Conservation (phyloP, 2,329 filamentous ascomycete genomes). For the Chaetoscypha palmicola region DNA sequence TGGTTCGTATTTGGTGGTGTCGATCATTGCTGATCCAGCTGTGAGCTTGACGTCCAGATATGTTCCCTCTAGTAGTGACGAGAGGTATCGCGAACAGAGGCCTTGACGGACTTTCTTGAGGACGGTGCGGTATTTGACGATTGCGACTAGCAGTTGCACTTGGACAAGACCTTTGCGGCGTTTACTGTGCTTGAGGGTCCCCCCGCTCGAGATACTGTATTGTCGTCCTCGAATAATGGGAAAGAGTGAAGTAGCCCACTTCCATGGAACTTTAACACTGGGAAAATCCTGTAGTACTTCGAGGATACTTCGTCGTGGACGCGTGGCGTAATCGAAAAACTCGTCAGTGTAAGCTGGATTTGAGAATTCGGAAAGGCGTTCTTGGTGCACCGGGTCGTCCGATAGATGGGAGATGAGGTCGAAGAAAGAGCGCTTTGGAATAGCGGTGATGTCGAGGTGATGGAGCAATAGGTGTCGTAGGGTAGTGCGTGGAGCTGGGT, state of each 20-base stretch:
- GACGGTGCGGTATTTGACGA: slow-evolving; percentile 87
- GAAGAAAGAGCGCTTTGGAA: slow-evolving; percentile 84
- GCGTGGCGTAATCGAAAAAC: slow-evolving; percentile 90
- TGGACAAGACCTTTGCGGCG: slow-evolving; percentile 32
- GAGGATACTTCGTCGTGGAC: slow-evolving; percentile 81
- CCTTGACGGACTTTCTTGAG: slow-evolving; percentile 78
- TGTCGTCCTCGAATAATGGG: slow-evolving; percentile 81
- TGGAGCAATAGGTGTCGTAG: slow-evolving; percentile 71
- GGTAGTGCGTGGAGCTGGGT: slow-evolving; percentile 35
- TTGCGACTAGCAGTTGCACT: slow-evolving; percentile 72
- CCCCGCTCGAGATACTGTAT: slow-evolving; percentile 84
- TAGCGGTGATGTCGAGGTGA: slow-evolving; percentile 82
- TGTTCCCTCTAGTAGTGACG: slow-evolving; percentile 50
- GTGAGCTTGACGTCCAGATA: not conserved
- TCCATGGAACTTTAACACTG: slow-evolving; percentile 72
- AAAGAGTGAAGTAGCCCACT: slow-evolving; percentile 64
- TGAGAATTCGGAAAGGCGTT: slow-evolving; percentile 77
- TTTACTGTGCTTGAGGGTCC: slow-evolving; percentile 29
- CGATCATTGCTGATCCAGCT: not conserved
- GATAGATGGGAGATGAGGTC: slow-evolving; percentile 71
- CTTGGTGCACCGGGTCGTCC: slow-evolving; percentile 62
- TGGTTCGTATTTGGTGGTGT: slow-evolving; percentile 35
- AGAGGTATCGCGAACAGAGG: slow-evolving; percentile 83
- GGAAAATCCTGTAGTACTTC: slow-evolving; percentile 90
- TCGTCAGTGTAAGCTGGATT: slow-evolving; percentile 78